Percentiles rank a stretch among this genome's conserved stretches.
These are phyloP conservation scores for Trichoderma sp. DNA, from an alignment of 2,329 filamentous ascomycete species.

Conservation along the genomic window DNA sequence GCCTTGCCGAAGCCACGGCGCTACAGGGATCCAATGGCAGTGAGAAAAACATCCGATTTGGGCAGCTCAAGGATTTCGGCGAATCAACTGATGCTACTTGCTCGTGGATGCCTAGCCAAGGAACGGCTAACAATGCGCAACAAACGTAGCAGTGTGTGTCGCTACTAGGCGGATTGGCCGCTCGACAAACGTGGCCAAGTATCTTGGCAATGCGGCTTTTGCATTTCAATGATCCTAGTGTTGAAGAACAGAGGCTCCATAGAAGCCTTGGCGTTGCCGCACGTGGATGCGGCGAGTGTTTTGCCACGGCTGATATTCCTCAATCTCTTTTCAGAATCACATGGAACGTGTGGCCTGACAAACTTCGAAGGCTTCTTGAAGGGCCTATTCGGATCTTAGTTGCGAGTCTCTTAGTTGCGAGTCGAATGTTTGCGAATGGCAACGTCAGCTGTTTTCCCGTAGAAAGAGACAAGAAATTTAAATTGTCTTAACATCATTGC, in stretches of 20 bases:
- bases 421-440: neutral
- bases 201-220: neutral
- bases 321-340: neutral
- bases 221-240: neutral
- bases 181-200: neutral
- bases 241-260: neutral
- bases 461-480: neutral
- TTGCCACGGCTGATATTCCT: neutral
- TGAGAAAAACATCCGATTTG: neutral
- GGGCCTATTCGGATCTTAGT: neutral
- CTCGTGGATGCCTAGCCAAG: neutral
- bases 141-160: neutral
- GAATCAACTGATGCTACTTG: neutral
- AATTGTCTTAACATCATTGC: neutral
- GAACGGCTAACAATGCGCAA: neutral
- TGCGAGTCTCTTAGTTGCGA: neutral
- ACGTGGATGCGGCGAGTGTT: neutral
- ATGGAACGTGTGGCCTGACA: neutral
- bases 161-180: neutral
- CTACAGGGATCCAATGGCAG: neutral
- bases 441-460: neutral
- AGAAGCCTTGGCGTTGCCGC: neutral
- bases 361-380: neutral
- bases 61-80: neutral
- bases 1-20: neutral